Conservation (phyloP, 345 rosid genomes). For the Citrus hindsii region DNA sequence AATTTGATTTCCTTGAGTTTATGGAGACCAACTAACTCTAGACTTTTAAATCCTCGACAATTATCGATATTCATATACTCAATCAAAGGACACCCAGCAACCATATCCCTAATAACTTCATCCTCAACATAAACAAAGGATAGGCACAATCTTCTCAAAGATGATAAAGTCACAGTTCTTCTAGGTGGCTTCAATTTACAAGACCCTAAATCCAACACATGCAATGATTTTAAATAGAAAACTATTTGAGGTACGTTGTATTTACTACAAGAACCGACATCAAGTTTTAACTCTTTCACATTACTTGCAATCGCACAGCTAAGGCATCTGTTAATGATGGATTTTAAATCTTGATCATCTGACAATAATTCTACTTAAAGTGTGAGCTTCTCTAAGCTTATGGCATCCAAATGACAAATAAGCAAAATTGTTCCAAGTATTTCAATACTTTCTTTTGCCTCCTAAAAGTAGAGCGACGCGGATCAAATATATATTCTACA, state of each 20-base stretch:
- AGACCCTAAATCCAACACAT: not conserved
- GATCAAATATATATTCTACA: not conserved
- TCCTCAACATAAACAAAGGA: not conserved
- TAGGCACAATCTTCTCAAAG: not conserved
- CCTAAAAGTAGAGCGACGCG: no score
- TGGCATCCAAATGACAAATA: no score
- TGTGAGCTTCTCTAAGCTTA: no score
- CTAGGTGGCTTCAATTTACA: not conserved
- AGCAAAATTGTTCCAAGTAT: no score
- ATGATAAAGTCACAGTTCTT: not conserved
- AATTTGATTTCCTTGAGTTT: not conserved
- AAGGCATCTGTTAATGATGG: no score
- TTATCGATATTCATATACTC: not conserved
- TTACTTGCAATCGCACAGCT: no score
- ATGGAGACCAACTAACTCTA: not conserved
- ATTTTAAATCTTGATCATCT: no score
- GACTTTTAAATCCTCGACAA: not conserved
- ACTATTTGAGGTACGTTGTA: not conserved
- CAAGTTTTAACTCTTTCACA: not conserved
- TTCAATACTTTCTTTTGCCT: not conserved
- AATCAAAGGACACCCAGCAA: not conserved
- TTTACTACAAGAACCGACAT: no score
- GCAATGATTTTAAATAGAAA: not conserved
- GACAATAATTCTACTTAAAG: no score
- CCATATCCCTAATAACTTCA: not conserved